Base-by-base conservation (phyloP, 768 basidiomycete species). In the Mycena polygramma region DNA sequence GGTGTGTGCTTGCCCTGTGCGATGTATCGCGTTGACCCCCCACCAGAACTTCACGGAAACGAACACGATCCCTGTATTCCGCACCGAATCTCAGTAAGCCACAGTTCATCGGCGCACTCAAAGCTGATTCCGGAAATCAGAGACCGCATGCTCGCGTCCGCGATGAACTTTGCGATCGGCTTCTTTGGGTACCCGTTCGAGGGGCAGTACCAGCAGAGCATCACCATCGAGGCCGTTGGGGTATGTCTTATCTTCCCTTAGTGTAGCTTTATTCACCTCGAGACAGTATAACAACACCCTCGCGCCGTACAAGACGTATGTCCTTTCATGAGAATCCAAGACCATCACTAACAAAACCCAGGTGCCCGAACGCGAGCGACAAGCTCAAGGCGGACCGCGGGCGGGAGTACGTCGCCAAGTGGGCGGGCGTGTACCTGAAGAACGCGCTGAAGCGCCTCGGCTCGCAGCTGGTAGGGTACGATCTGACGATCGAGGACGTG, bases 231-330 rank as follows among this genome's bases (percentile, higher is more conserved):
- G 78, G 86, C 81, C 14, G 53, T 80, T 0, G 88, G 86, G 7
- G 93, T 85, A 83, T 76, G 90, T 73, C 70, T 61, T 7, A 30
- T 46, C 45, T 19, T 7, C 19, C 19, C 46, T 15, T 36, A 46
- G 7, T 20, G 15, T 15, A 20, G 10, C 9, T 20, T 46, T 20
- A 2, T 14, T 46, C 15, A 46, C 45, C 15, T 46, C 17, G 45
- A 68, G 52, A 36, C 57, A 92, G 87, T 93, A 92, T 76, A 95
- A 94, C 80, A 93, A 93, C 77, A 96, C 96, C 1, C 88, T 98
- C 7, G 87, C 95, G 0, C 96, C 96, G 5, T 96, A 96, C 73
- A 86, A 87, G 66, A 94, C 93, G 83, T 94, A 75, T 54, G 85
- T 77, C 14, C 9, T 6, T 30, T 30, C 30, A 30, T 30, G 6